phyloP scores from a whole-genome alignment of 768 basidiomycete genomes.

The Leccinum variicolor region DNA sequence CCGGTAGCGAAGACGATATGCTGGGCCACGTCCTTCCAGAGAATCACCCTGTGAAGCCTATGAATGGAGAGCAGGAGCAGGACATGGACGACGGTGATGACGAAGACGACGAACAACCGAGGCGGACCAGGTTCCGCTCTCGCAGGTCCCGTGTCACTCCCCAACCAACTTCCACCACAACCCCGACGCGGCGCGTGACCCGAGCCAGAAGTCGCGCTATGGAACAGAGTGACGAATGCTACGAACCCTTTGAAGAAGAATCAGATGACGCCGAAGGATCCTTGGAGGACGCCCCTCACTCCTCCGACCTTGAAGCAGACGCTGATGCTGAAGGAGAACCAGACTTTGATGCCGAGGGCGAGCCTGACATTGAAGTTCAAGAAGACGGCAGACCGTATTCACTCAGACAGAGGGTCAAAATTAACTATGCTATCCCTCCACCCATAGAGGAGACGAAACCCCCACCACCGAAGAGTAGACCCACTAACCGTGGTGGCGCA shows the following conservation, averaged over 20 bases:
- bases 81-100: slow-evolving; percentile 31
- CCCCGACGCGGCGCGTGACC: slow-evolving; percentile 10
- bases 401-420: slow-evolving; percentile 56
- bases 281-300: slow-evolving; percentile 49
- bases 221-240: slow-evolving; percentile 49
- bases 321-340: slow-evolving; percentile 38
- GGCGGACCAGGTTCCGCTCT: slow-evolving; percentile 9
- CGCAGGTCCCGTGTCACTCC: slow-evolving; percentile 24
- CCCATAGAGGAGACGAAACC: slow-evolving; percentile 67
- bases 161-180: slow-evolving; percentile 12
- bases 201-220: slow-evolving; percentile 24
- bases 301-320: slow-evolving; percentile 35
- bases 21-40: slow-evolving; percentile 10
- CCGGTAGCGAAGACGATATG: slow-evolving; percentile 41
- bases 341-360: slow-evolving; percentile 38
- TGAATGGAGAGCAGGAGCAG: slow-evolving; percentile 20
- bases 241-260: slow-evolving; percentile 45
- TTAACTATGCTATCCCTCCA: slow-evolving; percentile 82
- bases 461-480: slow-evolving; percentile 36
- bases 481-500: slow-evolving; percentile 35
- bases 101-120: slow-evolving; percentile 27
- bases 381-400: slow-evolving; percentile 46
- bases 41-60: slow-evolving; percentile 11
- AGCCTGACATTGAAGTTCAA: slow-evolving; percentile 39
- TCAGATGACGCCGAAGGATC: slow-evolving; percentile 58